phyloP scores from a whole-genome alignment of 176 grass and related monocot genomes.

The Leersia perrieri region DNA sequence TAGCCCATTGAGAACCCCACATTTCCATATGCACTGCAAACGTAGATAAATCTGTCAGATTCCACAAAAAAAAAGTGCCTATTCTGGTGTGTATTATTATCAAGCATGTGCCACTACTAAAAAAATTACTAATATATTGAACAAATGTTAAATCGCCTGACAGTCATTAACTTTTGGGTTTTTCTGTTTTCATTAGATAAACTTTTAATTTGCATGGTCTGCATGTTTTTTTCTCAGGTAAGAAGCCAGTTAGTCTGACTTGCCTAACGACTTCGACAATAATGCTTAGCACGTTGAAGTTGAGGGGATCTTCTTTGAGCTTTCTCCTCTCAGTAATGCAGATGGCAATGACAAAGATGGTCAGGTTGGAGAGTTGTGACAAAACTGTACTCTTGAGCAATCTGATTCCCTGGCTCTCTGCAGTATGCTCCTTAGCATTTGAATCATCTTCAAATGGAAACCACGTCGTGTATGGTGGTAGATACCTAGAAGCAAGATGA shows the following conservation, averaged over 20 bases:
- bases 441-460: slow-evolving; percentile 45
- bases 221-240: neutral
- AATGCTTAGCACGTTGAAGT: slow-evolving; percentile 62
- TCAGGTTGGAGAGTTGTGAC: slow-evolving; percentile 50
- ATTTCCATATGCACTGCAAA: slow-evolving; percentile 71
- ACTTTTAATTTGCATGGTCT: neutral
- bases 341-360: slow-evolving; percentile 51
- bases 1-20: slow-evolving; percentile 64
- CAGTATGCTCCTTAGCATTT: neutral
- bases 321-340: slow-evolving; percentile 59
- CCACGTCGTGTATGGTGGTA: slow-evolving; percentile 62
- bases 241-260: neutral
- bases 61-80: neutral
- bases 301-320: slow-evolving; percentile 57
- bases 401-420: slow-evolving; percentile 22
- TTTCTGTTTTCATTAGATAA: neutral
- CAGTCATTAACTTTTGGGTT: neutral
- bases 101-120: neutral
- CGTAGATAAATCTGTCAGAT: neutral
- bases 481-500: slow-evolving; percentile 50
- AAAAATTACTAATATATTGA: neutral
- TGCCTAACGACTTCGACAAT: slow-evolving; percentile 59
- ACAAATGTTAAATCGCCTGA: neutral
- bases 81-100: neutral
- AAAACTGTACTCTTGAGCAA: slow-evolving; percentile 40